Evolutionary conservation across 192 early-diverging fungal genomes (phyloP).

Genomic region (Phycomyces blakesleeanus): DNA sequence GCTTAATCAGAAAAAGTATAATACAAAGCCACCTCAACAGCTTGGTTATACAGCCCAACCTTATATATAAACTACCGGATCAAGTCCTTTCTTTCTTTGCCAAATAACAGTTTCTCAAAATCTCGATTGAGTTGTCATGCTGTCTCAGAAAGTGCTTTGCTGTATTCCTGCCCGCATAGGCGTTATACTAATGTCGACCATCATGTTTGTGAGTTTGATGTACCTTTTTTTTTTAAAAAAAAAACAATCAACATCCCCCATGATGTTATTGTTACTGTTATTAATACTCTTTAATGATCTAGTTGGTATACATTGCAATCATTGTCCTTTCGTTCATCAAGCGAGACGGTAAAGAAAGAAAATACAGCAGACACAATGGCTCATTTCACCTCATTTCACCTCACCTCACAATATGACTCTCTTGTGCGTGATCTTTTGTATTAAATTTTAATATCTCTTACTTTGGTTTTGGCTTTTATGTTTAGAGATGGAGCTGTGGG

Average conservation of each 20-base stretch:
- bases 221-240: too few species aligned
- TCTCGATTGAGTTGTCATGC: background rate
- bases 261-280: too few species aligned
- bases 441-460: background rate
- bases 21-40: background rate
- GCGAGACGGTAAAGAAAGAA: background rate
- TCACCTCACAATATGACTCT: too few species aligned
- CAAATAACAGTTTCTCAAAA: background rate
- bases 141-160: slow-evolving; percentile 10
- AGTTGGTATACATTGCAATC: background rate
- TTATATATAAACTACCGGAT: background rate
- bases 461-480: background rate
- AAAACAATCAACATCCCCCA: too few species aligned
- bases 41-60: background rate
- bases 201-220: slow-evolving; percentile 12
- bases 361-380: background rate
- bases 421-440: too few species aligned
- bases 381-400: too few species aligned
- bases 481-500: slow-evolving; percentile 15
- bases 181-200: slow-evolving; percentile 11
- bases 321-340: background rate
- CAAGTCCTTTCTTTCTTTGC: background rate
- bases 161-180: slow-evolving; percentile 19
- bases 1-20: too few species aligned
- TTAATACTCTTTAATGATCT: too few species aligned